phyloP scores from a whole-genome alignment of 2,329 filamentous ascomycete genomes.

The Apiospora koreana region DNA sequence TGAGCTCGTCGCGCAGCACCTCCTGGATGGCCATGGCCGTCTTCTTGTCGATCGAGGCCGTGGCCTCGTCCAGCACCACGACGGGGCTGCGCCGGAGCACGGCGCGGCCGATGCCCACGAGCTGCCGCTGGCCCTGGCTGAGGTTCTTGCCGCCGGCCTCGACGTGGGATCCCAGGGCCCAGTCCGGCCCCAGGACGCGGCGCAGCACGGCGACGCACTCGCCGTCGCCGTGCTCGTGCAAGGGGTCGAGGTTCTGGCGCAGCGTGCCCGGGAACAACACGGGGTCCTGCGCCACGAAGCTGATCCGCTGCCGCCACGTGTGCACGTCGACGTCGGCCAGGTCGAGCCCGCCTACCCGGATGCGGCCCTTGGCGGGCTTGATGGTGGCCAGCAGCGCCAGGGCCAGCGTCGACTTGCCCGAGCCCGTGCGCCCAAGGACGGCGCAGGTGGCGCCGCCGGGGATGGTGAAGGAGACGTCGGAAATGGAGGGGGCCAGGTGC shows the following conservation, averaged over 20 bases:
- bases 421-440: constrained; percentile 81
- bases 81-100: constrained; percentile 61
- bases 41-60: constrained; percentile 61
- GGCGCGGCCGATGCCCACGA: constrained; percentile 61
- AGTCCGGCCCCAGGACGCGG: constrained; percentile 57
- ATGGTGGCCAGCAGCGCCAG: constrained; percentile 60
- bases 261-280: constrained; percentile 61
- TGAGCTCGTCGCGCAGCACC: constrained; percentile 56
- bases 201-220: constrained; percentile 54
- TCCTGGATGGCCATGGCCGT: constrained; percentile 61
- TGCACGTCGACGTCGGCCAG: constrained; percentile 56
- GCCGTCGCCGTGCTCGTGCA: constrained; percentile 55
- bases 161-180: constrained; percentile 51
- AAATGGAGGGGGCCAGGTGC: constrained; percentile 72
- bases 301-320: constrained; percentile 57
- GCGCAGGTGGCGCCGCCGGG: constrained; percentile 63
- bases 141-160: constrained; percentile 63
- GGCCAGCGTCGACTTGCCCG: constrained; percentile 79
- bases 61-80: constrained; percentile 66
- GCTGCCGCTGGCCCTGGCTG: constrained; percentile 63
- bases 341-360: constrained; percentile 56
- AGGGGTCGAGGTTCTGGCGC: constrained; percentile 68
- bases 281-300: constrained; percentile 65
- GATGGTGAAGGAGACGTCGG: constrained; percentile 70
- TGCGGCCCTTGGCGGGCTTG: constrained; percentile 49